These are phyloP conservation scores for Pyricularia grisea DNA, from an alignment of 2,329 filamentous ascomycete genomes.

Conservation along the genomic window DNA sequence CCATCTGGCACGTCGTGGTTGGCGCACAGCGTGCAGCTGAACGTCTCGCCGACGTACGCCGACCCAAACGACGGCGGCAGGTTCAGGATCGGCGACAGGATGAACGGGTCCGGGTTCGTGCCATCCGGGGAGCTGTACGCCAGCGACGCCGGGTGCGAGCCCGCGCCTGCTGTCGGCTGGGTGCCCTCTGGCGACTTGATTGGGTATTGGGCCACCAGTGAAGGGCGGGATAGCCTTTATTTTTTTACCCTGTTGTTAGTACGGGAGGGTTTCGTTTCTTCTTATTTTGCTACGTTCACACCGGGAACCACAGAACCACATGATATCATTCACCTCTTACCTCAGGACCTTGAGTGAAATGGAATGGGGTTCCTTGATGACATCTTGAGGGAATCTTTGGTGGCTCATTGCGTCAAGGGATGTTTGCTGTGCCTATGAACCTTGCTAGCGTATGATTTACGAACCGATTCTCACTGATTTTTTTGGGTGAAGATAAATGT, in stretches of 20 bases:
- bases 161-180: conserved; percentile 31
- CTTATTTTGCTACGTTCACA: not conserved
- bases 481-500: not conserved
- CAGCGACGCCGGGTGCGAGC: conserved; percentile 56
- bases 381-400: conserved; percentile 47
- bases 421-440: not conserved
- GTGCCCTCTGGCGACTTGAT: conserved; percentile 36
- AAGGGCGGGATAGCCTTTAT: conserved; percentile 76
- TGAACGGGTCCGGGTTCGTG: conserved; percentile 44
- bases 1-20: conserved; percentile 62
- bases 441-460: not conserved
- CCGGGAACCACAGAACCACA: not conserved
- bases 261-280: not conserved
- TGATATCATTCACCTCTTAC: conserved; percentile 25
- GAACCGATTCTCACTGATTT: not conserved
- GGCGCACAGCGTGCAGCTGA: conserved; percentile 90
- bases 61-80: conserved; percentile 88
- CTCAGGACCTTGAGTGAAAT: conserved; percentile 69
- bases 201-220: conserved; percentile 62
- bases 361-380: conserved; percentile 65
- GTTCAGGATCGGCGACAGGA: conserved; percentile 60
- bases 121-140: conserved; percentile 46
- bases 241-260: not conserved
- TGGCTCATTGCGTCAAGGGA: conserved; percentile 38
- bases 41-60: conserved; percentile 91